A percentile compares a stretch with the other conserved stretches of the same genome.
phyloP scores from a whole-genome alignment of 768 basidiomycete genomes.

The Serendipita sp. region DNA sequence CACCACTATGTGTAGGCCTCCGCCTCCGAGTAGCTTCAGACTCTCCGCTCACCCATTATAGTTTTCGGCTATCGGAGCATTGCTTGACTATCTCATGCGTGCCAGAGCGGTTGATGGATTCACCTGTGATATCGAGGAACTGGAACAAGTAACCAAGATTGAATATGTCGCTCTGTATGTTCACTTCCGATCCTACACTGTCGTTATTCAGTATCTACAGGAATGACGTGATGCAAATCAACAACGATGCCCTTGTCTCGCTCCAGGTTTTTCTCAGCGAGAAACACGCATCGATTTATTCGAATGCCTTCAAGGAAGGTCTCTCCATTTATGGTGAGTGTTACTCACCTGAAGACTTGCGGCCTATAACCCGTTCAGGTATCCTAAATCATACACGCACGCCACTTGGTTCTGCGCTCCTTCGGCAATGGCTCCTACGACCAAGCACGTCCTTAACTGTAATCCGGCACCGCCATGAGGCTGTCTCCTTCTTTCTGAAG shows the following conservation, averaged over 20 bases:
- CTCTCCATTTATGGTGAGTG: conserved; percentile 66
- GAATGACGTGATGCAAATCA: conserved; percentile 77
- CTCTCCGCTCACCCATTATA: conserved; percentile 19
- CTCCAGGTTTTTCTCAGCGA: conserved; percentile 81
- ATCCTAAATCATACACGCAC: conserved; percentile 69
- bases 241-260: conserved; percentile 79
- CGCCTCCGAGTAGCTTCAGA: too few relatives aligned
- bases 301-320: conserved; percentile 66
- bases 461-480: conserved; percentile 66
- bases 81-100: conserved; percentile 60
- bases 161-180: conserved; percentile 54
- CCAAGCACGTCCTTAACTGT: conserved; percentile 58
- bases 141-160: conserved; percentile 37
- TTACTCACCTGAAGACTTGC: too few relatives aligned
- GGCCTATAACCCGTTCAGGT: conserved; percentile 29
- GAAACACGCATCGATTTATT: conserved; percentile 73
- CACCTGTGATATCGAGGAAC: conserved; percentile 33
- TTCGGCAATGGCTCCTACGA: conserved; percentile 78
- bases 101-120: conserved; percentile 46
- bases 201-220: conserved; percentile 23
- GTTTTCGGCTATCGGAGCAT: conserved; percentile 69
- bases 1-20: conserved; percentile 71
- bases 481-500: conserved; percentile 57
- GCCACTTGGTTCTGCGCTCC: conserved; percentile 51
- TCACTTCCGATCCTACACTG: neutral